Evolutionary conservation across 2,329 filamentous ascomycete genomes (phyloP), one percentile per base, ranked within the genome.

Genomic region (Beauveria scarabaeidicola): DNA sequence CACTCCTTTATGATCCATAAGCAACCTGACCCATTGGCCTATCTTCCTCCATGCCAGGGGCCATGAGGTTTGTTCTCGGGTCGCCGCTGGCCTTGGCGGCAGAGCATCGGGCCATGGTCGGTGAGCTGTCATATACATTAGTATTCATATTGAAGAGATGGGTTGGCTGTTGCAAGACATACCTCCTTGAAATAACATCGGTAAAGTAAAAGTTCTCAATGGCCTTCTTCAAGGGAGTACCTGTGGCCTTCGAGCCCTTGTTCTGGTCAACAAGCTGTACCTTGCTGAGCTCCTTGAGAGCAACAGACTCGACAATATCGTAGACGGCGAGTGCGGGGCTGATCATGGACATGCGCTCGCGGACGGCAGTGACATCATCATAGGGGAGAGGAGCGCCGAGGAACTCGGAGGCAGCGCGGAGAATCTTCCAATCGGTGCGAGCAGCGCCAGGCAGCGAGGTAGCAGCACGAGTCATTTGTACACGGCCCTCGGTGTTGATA

Each of bases 161-260:
- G 52, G 40, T 56, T 27, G 3, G 44, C 9, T 55, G 23, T 27
- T 38, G 17, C 50, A 19, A 48, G 38, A 78, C 85, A 74, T 79
- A 94, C 91, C 91, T 97, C 83, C 94, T 87, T 43, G 92, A 96
- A 74, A 99, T 97, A 61, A 88, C 86, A 76, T 99, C 93, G 74
- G 94, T 99, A 77, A 97, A 96, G 79, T 92, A 99, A 75, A 99
- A 99, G 80, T 99, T 90, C 69, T 96, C 87, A 67, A 99, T 90
- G 60, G 89, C 85, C 76, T 89, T 90, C 80, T 86, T 90, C 69
- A 99, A 81, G 32, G 89, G 84, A 67, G 81, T 76, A n/a, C 85
- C 86, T 44, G 79, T 87, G n/a, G 81, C 69, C 75, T 90, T 88
- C 54, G 85, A 77, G 52, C 90, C 91, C 84, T 94, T 96, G 81